A percentile compares a stretch with the other conserved stretches of the same genome.
These are phyloP conservation scores for Boletus sp. DNA, from an alignment of 768 basidiomycete species.

Conservation along the genomic window DNA sequence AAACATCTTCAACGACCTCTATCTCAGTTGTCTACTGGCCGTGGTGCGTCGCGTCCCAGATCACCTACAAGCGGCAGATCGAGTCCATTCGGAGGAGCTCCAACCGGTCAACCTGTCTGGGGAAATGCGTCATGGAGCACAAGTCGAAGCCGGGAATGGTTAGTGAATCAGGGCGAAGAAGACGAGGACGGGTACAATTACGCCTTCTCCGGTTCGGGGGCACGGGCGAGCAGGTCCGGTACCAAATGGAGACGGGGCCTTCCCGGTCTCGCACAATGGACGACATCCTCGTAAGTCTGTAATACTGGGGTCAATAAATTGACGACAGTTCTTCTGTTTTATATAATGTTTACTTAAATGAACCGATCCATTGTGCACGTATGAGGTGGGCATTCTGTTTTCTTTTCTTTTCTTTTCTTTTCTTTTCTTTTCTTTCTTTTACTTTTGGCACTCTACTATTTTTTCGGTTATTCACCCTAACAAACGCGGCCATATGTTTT, in stretches of 20 bases:
- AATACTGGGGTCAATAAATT: not conserved
- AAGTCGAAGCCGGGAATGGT: constrained; percentile 24
- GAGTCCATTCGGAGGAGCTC: constrained; percentile 15
- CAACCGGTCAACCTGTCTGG: constrained; percentile 13
- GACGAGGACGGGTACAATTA: constrained; percentile 27
- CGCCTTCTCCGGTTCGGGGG: constrained; percentile 22
- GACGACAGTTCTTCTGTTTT: not conserved
- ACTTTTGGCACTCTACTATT: not conserved
- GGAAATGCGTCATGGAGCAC: constrained; percentile 21
- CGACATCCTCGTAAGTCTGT: constrained; percentile 20
- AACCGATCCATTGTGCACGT: constrained; percentile 6
- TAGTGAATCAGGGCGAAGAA: constrained; percentile 26
- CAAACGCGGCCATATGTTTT: constrained; percentile 16
- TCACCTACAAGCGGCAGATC: constrained; percentile 17
- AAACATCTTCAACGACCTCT: constrained; percentile 47
- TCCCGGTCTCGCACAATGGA: constrained; percentile 33
- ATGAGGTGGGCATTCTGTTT: constrained; percentile 8
- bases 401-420: not conserved
- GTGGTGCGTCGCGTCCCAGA: constrained; percentile 10
- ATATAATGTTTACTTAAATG: constrained; percentile 3
- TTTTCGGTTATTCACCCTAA: constrained; percentile 2
- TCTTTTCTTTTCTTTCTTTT: not conserved
- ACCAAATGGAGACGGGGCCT: constrained; percentile 32
- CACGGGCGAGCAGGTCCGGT: constrained; percentile 12
- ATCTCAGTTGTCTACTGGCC: constrained; percentile 9